phyloP scores from a whole-genome alignment of 805 yeast genomes.

The Nakazawaea ambrosiae region DNA sequence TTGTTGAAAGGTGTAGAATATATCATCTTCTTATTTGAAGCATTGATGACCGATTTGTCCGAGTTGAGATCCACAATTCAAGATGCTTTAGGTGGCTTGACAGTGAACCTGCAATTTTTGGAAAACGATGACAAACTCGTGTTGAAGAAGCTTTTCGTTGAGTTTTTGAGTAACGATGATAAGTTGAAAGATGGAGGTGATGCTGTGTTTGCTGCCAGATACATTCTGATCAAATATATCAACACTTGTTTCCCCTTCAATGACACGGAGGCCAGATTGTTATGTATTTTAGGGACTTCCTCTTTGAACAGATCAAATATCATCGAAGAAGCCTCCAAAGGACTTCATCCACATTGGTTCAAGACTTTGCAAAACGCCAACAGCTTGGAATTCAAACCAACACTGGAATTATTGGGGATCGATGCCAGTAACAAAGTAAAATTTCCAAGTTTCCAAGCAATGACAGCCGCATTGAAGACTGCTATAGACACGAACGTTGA shows the following conservation, averaged over 20 bases:
- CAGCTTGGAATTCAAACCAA: constrained; percentile 33
- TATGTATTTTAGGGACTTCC: constrained; percentile 61
- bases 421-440: constrained; percentile 22
- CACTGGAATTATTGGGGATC: constrained; percentile 36
- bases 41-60: constrained; percentile 54
- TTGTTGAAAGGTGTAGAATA: constrained; percentile 40
- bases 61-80: constrained; percentile 66
- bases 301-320: constrained; percentile 59
- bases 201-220: constrained; percentile 45
- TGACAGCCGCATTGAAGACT: constrained; percentile 21
- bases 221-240: constrained; percentile 55
- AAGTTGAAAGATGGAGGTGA: constrained; percentile 11
- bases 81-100: constrained; percentile 57
- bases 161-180: constrained; percentile 28
- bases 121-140: constrained; percentile 29
- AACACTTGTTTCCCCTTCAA: constrained; percentile 59
- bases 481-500: constrained; percentile 14
- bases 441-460: constrained; percentile 50
- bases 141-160: constrained; percentile 32
- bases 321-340: constrained; percentile 71
- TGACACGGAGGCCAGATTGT: constrained; percentile 59
- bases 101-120: constrained; percentile 38
- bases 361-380: constrained; percentile 41
- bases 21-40: constrained; percentile 62
- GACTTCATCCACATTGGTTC: constrained; percentile 82